These are phyloP conservation scores for Bipolaris victoriae DNA, from an alignment of 2,329 filamentous ascomycete genomes.

Conservation along the genomic window DNA sequence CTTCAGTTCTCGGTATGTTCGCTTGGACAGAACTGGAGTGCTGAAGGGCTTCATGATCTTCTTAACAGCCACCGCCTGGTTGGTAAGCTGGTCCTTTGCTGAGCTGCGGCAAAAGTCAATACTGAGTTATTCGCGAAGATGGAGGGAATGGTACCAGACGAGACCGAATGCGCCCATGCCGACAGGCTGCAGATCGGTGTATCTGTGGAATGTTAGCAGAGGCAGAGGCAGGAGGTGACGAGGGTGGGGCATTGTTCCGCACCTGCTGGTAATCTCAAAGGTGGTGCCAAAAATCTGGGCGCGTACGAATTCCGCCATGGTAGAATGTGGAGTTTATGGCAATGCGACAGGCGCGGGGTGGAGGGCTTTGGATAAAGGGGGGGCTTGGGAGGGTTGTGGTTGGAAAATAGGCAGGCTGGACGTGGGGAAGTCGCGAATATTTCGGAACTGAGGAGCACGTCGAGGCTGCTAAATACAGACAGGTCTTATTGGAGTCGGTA, in stretches of 20 bases:
- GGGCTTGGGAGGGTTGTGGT: slow-evolving; percentile 8
- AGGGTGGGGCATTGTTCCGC: slow-evolving; percentile 45
- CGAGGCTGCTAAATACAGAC: slow-evolving; percentile 32
- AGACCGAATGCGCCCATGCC: slow-evolving; percentile 99
- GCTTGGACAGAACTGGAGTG: slow-evolving; percentile 96
- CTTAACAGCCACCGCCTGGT: slow-evolving; percentile 96
- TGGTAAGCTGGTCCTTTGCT: slow-evolving; percentile 95
- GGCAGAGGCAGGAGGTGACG: slow-evolving; percentile 12
- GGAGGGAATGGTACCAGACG: slow-evolving; percentile 73
- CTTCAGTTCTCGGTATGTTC: slow-evolving; percentile 97
- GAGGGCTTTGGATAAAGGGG: background rate
- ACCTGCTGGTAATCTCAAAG: slow-evolving; percentile 99
- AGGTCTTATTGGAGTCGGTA: slow-evolving; percentile 23
- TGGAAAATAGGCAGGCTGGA: slow-evolving; percentile 23
- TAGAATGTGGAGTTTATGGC: slow-evolving; percentile 47
- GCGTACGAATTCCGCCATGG: slow-evolving; percentile 98
- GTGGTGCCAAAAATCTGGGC: slow-evolving; percentile 99
- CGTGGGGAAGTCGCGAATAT: slow-evolving; percentile 20
- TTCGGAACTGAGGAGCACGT: slow-evolving; percentile 32
- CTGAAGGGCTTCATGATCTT: slow-evolving; percentile 99
- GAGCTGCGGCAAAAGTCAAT: slow-evolving; percentile 65
- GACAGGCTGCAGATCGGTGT: slow-evolving; percentile 96
- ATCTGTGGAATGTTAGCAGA: slow-evolving; percentile 63
- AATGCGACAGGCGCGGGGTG: slow-evolving; percentile 34
- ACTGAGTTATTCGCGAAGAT: slow-evolving; percentile 3